These are phyloP conservation scores for Ilex aquifolium DNA, from an alignment of 257 asterid genomes.

Conservation along the genomic window DNA sequence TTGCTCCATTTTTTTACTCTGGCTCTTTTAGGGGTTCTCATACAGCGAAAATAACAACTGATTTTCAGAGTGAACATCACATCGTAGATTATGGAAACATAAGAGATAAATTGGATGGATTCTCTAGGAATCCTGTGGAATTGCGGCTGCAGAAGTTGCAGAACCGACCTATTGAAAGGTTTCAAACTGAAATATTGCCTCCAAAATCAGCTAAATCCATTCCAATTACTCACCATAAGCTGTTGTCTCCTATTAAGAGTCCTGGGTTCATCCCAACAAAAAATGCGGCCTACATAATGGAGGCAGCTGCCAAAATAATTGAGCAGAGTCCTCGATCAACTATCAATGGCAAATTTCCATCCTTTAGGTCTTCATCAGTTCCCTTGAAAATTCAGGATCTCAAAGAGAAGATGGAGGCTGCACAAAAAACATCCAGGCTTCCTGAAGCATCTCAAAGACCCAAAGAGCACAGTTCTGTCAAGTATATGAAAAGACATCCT, in stretches of 20 bases:
- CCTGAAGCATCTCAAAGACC: constrained; percentile 36
- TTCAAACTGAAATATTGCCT: constrained; percentile 81
- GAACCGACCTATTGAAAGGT: constrained; percentile 67
- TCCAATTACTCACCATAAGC: constrained; percentile 61
- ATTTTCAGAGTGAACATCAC: constrained; percentile 56
- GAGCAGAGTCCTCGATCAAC: constrained; percentile 82
- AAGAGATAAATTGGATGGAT: constrained; percentile 79
- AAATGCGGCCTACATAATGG: constrained; percentile 83
- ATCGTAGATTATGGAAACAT: constrained; percentile 70
- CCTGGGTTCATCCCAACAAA: constrained; percentile 85
- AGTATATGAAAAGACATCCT: constrained; percentile 40
- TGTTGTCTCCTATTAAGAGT: constrained; percentile 85
- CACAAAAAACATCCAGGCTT: constrained; percentile 38
- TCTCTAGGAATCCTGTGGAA: constrained; percentile 61
- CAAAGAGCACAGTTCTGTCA: constrained; percentile 38
- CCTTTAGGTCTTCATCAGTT: constrained; percentile 58
- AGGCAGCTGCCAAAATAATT: constrained; percentile 81
- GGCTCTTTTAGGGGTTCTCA: constrained; percentile 58
- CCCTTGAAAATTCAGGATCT: constrained; percentile 58
- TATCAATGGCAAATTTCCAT: constrained; percentile 38
- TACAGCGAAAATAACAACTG: constrained; percentile 35
- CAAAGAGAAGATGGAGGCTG: constrained; percentile 67
- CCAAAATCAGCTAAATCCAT: constrained; percentile 78
- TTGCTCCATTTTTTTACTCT: constrained; percentile 39
- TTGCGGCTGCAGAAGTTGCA: constrained; percentile 58